Base-by-base conservation (phyloP, 176 grass and related monocot species). In the Carex scoparia region DNA sequence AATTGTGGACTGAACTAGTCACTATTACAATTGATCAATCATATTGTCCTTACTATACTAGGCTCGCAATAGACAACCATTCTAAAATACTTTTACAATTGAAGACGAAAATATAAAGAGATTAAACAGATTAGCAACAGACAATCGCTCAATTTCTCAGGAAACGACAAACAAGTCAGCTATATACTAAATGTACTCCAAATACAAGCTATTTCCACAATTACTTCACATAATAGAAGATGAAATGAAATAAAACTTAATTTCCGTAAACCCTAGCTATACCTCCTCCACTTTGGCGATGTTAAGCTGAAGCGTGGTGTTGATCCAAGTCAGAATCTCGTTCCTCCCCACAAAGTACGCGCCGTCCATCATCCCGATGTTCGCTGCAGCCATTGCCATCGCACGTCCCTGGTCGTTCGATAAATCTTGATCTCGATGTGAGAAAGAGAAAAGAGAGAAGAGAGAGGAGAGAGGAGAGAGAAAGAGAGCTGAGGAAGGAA, bases 241-340 rank as follows among this genome's bases (percentile, higher is more conserved):
- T 5, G 13, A 65, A 76, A 18, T 31, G 10, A 66, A 33, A 37
- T 23, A 37, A 81, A 79, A 23, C 13, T 49, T 4, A 60, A 62
- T 42, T 48, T 63, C 2, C 6, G 31, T 28, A 60, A 81, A 67
- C 42, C 46, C 53, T 65, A 79, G 64, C 27, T 70, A 92, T 84
- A 97, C 94, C 94, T 97, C 92, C 90, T 97, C 94, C 59, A 97
- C 92, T 87, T 97, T 97, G 68, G 77, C 83, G 69, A 97, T 89
- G 32, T 82, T 76, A 81, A 97, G 90, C 81, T 97, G 94, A 2
- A 97, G 94, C 15, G 92, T 94, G 16, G 92, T 90, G 60, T 97
- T 97, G 90, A 97, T 91, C 94, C 94, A 97, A 38, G 81, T 80
- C 14, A 97, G 92, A 91, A 97, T 89, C 92, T 97, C 94, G 56